These are phyloP conservation scores for Tetrahymena elliotti DNA, from an alignment of 73 alveolate genomes.

Conservation along the genomic window DNA sequence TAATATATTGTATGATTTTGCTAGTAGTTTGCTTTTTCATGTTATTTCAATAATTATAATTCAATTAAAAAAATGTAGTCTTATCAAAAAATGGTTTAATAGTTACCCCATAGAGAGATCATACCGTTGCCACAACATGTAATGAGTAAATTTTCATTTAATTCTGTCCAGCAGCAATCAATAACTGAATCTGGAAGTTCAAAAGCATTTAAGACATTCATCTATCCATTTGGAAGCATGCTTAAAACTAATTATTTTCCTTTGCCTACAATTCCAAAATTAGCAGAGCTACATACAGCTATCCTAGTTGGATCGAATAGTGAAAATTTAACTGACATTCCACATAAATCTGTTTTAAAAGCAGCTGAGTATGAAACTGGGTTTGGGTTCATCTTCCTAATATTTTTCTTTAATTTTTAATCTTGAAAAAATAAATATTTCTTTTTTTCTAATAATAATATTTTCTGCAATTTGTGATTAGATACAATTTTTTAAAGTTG, in stretches of 20 bases:
- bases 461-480: background rate
- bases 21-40: too few relatives aligned
- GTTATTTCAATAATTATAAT: too few relatives aligned
- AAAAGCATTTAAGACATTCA: background rate
- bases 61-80: too few relatives aligned
- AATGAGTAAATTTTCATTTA: slow-evolving; percentile 67
- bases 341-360: slow-evolving; percentile 32
- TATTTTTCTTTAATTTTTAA: background rate
- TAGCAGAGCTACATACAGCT: slow-evolving; percentile 70
- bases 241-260: slow-evolving; percentile 37
- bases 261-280: slow-evolving; percentile 74
- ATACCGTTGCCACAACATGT: slow-evolving; percentile 86
- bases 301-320: slow-evolving; percentile 66
- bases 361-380: background rate
- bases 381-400: background rate
- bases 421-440: background rate
- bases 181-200: slow-evolving; percentile 63
- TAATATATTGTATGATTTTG: too few relatives aligned
- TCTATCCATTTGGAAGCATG: background rate
- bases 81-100: too few relatives aligned
- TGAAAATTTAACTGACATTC: slow-evolving; percentile 67
- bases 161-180: slow-evolving; percentile 85
- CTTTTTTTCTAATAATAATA: background rate
- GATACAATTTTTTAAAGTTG: background rate
- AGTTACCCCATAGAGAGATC: slow-evolving; percentile 71